These are phyloP conservation scores for Candida khao-thaluensis DNA, from an alignment of 805 yeast species.

Conservation along the genomic window DNA sequence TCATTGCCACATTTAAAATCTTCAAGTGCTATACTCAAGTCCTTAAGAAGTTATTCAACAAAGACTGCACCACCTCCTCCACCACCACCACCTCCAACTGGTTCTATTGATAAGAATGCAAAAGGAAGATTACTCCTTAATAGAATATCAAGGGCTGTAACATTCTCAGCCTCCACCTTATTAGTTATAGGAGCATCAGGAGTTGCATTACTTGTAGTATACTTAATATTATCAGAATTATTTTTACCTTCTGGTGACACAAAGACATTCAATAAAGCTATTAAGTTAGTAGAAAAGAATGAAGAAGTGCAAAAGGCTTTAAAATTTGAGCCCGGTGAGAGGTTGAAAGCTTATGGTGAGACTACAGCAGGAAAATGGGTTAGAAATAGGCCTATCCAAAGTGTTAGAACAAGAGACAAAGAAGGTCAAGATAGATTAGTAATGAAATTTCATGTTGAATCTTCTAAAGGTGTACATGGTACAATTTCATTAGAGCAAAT, in stretches of 20 bases:
- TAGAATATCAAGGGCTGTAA: conserved; percentile 53
- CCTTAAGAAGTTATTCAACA: conserved; percentile 17
- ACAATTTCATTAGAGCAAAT: conserved; percentile 79
- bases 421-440: conserved; percentile 78
- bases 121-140: conserved; percentile 45
- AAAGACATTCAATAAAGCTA: conserved; percentile 84
- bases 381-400: conserved; percentile 79
- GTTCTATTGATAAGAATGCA: conserved; percentile 35
- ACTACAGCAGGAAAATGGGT: conserved; percentile 73
- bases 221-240: conserved; percentile 74
- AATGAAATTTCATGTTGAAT: conserved; percentile 86
- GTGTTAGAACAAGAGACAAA: conserved; percentile 62
- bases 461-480: conserved; percentile 59
- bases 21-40: background rate
- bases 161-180: conserved; percentile 59
- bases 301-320: conserved; percentile 56
- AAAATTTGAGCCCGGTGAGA: conserved; percentile 51
- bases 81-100: conserved; percentile 41
- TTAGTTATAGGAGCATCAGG: conserved; percentile 70
- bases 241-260: conserved; percentile 91
- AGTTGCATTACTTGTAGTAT: conserved; percentile 64
- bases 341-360: conserved; percentile 85
- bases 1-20: background rate
- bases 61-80: conserved; percentile 21
- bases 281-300: conserved; percentile 70